Percentiles rank a stretch among this genome's conserved stretches.
Conservation (phyloP, 148 eudicot species). For the Hydrangea macrophylla region DNA sequence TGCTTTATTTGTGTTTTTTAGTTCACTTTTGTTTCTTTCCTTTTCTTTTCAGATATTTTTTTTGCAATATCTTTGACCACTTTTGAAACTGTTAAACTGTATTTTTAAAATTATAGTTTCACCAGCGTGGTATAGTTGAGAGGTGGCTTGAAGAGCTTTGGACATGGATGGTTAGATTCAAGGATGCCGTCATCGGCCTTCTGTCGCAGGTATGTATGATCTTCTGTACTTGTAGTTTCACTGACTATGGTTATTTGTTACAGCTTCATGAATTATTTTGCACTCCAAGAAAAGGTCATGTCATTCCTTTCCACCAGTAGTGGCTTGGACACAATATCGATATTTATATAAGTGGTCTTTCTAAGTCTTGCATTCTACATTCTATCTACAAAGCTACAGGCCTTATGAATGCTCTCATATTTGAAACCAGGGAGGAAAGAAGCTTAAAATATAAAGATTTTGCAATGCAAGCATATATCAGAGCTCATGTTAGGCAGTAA, state of each 20-base stretch:
- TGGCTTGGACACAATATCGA: too few relatives aligned
- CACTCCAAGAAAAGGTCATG: not conserved
- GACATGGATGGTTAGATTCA: conserved; percentile 67
- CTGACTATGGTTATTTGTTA: not conserved
- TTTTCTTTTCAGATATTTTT: too few relatives aligned
- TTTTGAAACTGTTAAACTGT: conserved; percentile 13
- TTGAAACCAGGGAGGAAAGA: too few relatives aligned
- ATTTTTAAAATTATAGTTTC: conserved; percentile 54
- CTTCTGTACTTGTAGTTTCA: not conserved
- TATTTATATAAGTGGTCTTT: too few relatives aligned
- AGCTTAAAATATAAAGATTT: too few relatives aligned
- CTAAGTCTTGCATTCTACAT: too few relatives aligned
- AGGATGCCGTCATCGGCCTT: conserved; percentile 60
- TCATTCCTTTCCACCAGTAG: not conserved
- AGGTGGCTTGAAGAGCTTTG: conserved; percentile 88
- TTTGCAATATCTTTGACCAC: not conserved
- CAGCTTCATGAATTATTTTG: not conserved
- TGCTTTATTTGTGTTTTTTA: too few relatives aligned
- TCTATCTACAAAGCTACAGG: too few relatives aligned
- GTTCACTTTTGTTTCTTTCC: too few relatives aligned
- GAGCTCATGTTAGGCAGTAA: too few relatives aligned
- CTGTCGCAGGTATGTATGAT: conserved; percentile 63
- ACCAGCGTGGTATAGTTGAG: conserved; percentile 69
- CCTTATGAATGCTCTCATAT: too few relatives aligned
- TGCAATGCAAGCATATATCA: too few relatives aligned